A percentile compares a stretch with the other conserved stretches of the same genome.
These are phyloP conservation scores for Filobasidium wieringae DNA, from an alignment of 768 basidiomycete species.

Conservation along the genomic window DNA sequence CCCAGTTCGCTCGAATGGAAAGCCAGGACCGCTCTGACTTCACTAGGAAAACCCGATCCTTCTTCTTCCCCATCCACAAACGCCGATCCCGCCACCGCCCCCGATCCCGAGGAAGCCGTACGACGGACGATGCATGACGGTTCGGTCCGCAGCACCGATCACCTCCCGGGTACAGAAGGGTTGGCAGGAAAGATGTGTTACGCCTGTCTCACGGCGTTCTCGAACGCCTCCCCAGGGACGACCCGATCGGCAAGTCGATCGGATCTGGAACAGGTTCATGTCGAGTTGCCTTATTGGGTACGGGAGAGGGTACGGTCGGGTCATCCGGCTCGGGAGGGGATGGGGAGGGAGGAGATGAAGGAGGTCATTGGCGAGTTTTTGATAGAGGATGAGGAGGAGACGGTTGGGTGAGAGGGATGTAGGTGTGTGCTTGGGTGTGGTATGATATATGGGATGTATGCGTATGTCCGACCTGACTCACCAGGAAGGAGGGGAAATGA, in stretches of 20 bases:
- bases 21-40: constrained; percentile 29
- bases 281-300: constrained; percentile 25
- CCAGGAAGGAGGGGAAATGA: too few relatives aligned
- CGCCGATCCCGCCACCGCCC: too few relatives aligned
- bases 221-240: constrained; percentile 5
- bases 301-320: not conserved
- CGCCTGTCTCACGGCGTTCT: constrained; percentile 30
- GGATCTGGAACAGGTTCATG: not conserved
- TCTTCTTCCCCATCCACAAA: not conserved
- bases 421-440: too few relatives aligned
- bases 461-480: too few relatives aligned
- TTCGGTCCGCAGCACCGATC: not conserved
- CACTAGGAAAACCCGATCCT: constrained; percentile 9
- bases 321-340: not conserved
- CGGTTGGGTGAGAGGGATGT: too few relatives aligned
- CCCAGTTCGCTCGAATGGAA: constrained; percentile 34
- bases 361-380: constrained; percentile 24
- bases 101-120: not conserved
- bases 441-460: too few relatives aligned
- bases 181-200: constrained; percentile 30
- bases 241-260: not conserved
- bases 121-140: not conserved
- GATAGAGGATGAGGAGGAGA: constrained; percentile 14
- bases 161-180: not conserved
- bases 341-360: constrained; percentile 23